Conservation (phyloP, 129 eudicot genomes). For the Flaveria linearis region DNA sequence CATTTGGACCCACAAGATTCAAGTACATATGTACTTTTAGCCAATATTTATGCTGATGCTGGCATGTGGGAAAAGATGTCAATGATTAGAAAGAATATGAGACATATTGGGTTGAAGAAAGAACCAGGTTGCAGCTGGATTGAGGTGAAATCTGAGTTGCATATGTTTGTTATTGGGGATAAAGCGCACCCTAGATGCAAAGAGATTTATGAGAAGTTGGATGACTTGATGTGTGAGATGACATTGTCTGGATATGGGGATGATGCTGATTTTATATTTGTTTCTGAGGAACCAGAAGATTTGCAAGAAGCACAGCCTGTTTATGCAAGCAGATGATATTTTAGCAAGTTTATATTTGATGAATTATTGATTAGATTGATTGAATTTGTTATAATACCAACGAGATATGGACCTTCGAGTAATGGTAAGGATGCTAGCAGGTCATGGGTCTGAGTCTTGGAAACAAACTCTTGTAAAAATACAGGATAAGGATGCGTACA, state of each 20-base stretch:
- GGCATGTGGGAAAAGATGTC: constrained; percentile 78
- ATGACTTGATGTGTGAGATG: constrained; percentile 63
- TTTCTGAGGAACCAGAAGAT: constrained; percentile 24
- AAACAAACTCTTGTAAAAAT: too few species aligned
- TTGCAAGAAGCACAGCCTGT: constrained; percentile 1
- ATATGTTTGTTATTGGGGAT: constrained; percentile 72
- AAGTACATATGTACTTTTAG: constrained; percentile 67
- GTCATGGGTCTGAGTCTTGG: too few species aligned
- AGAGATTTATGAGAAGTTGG: constrained; percentile 60
- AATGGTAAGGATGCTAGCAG: too few species aligned
- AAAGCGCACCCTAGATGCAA: constrained; percentile 75
- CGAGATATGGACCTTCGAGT: not conserved
- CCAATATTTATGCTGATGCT: constrained; percentile 76
- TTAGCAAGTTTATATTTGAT: not conserved
- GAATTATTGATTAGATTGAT: not conserved
- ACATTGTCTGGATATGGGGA: constrained; percentile 34
- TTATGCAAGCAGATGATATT: not conserved
- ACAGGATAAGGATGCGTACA: too few species aligned
- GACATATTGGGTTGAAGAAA: constrained; percentile 57
- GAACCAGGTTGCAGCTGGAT: constrained; percentile 99
- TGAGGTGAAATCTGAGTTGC: constrained; percentile 73
- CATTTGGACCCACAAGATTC: constrained; percentile 78
- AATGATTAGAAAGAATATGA: constrained; percentile 59
- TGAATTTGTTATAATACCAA: not conserved
- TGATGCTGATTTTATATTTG: constrained; percentile 23